These are phyloP conservation scores for Alternaria dauci DNA, from an alignment of 2,329 filamentous ascomycete genomes.

Conservation along the genomic window DNA sequence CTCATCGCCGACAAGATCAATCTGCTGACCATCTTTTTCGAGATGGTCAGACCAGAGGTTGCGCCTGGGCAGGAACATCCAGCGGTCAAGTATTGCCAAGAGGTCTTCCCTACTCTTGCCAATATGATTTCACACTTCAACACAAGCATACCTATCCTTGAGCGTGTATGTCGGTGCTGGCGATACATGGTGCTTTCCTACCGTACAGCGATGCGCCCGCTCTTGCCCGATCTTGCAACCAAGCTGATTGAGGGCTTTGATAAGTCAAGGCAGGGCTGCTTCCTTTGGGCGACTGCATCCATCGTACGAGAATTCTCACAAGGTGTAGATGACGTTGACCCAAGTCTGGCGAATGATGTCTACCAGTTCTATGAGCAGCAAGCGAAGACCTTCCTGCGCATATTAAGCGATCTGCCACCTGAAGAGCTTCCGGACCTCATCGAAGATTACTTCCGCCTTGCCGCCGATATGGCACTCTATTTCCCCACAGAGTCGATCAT, in stretches of 20 bases:
- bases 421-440: constrained; percentile 83
- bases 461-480: constrained; percentile 90
- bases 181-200: constrained; percentile 97
- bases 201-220: constrained; percentile 83
- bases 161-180: constrained; percentile 94
- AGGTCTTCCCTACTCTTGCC: constrained; percentile 87
- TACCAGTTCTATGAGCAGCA: constrained; percentile 96
- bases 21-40: constrained; percentile 88
- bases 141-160: constrained; percentile 85
- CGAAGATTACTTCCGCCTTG: constrained; percentile 94
- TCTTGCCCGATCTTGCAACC: constrained; percentile 85
- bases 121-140: constrained; percentile 90
- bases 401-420: constrained; percentile 83
- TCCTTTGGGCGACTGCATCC: constrained; percentile 97
- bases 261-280: constrained; percentile 88
- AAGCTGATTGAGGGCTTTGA: constrained; percentile 88
- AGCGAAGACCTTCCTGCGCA: constrained; percentile 85
- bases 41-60: constrained; percentile 78
- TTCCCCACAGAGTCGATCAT: constrained; percentile 85
- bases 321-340: constrained; percentile 83
- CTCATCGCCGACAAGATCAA: constrained; percentile 94
- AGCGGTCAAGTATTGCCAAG: constrained; percentile 94
- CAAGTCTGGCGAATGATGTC: constrained; percentile 83
- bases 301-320: constrained; percentile 96
- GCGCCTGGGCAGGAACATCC: constrained; percentile 77